Evolutionary conservation across 192 early-diverging fungal genomes (phyloP).

Genomic region (Podila verticillata): DNA sequence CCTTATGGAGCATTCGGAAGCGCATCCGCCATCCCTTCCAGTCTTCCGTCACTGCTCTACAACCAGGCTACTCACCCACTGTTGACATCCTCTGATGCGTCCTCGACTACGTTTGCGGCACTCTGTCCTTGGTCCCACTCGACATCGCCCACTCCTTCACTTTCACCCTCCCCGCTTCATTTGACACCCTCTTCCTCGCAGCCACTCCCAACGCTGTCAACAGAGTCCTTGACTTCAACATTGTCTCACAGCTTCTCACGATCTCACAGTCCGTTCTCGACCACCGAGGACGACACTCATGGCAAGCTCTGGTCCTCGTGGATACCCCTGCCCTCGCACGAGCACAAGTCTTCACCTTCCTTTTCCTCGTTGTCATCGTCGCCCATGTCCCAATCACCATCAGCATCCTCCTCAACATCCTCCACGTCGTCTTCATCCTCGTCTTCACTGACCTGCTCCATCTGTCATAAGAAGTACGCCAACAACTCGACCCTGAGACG

Average conservation of each 20-base stretch:
- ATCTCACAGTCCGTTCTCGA: too few species aligned
- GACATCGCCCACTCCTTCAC: neutral
- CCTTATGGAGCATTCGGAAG: neutral
- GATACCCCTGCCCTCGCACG: neutral
- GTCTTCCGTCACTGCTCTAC: neutral
- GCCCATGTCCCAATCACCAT: neutral
- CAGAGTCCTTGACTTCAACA: neutral
- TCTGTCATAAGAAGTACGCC: constrained; percentile 33
- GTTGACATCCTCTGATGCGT: neutral
- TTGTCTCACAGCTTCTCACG: neutral
- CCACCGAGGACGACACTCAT: too few species aligned
- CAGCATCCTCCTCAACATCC: neutral
- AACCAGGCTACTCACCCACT: neutral
- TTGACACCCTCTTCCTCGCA: neutral
- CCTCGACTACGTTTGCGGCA: neutral
- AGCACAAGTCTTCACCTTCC: neutral
- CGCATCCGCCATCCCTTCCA: neutral
- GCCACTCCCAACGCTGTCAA: neutral
- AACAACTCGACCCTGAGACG: constrained; percentile 44
- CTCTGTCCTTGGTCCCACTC: neutral
- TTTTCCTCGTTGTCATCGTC: neutral
- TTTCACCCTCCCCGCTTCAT: neutral
- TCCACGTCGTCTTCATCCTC: neutral
- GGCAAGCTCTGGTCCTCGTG: neutral
- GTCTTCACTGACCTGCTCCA: constrained; percentile 14